Conservation (phyloP, 495 filamentous ascomycete genomes). For the Neurospora africana region DNA sequence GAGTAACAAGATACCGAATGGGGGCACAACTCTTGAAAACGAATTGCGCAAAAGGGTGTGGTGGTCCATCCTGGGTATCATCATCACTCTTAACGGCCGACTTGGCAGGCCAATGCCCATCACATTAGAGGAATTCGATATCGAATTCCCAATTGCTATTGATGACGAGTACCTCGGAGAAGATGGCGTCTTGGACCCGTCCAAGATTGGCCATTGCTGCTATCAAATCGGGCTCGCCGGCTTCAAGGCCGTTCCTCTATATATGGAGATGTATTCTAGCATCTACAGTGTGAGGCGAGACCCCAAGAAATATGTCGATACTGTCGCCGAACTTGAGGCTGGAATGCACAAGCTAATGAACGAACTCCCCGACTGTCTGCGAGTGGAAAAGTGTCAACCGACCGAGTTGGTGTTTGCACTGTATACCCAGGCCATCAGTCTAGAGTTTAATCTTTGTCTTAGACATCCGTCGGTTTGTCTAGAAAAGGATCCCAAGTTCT, state of each 20-base stretch:
- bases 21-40: conserved; percentile 48
- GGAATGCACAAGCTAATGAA: conserved; percentile 31
- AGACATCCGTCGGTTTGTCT: conserved; percentile 63
- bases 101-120: conserved; percentile 68
- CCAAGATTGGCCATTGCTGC: conserved; percentile 45
- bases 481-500: conserved; percentile 47
- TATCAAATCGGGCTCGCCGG: conserved; percentile 54
- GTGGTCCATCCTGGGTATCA: conserved; percentile 55
- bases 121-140: conserved; percentile 58
- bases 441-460: conserved; percentile 43
- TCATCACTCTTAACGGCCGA: conserved; percentile 56
- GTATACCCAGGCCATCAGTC: conserved; percentile 34
- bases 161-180: conserved; percentile 55
- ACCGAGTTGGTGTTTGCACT: conserved; percentile 43
- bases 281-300: conserved; percentile 56
- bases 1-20: conserved; percentile 48
- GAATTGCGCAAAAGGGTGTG: conserved; percentile 70
- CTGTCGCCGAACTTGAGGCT: conserved; percentile 49
- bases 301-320: conserved; percentile 48
- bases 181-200: conserved; percentile 35
- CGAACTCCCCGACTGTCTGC: conserved; percentile 45
- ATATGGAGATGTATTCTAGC: conserved; percentile 59
- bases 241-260: conserved; percentile 49
- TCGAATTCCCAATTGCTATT: conserved; percentile 59
- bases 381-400: conserved; percentile 35